phyloP scores from a whole-genome alignment of 78 protist species.

The Monocercomonoides exilis region DNA sequence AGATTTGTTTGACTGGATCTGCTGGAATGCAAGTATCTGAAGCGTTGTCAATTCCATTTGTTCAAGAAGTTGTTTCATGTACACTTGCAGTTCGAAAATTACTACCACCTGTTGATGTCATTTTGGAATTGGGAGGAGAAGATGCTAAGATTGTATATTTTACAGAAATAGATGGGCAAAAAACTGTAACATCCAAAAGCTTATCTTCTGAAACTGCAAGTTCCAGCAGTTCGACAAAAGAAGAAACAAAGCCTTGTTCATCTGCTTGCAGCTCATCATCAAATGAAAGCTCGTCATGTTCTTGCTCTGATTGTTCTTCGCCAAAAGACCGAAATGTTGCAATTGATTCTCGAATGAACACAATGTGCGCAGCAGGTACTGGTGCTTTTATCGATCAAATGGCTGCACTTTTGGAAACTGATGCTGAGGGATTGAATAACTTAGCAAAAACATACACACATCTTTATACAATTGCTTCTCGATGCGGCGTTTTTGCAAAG shows the following conservation, averaged over 20 bases:
- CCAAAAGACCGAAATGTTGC: neutral
- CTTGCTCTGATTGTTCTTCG: too few species aligned
- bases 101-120: neutral
- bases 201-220: too few species aligned
- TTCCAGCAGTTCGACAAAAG: too few species aligned
- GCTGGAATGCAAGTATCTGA: neutral
- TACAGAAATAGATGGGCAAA: too few species aligned
- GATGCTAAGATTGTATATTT: slow-evolving; percentile 12
- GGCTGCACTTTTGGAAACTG: neutral
- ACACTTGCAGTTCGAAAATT: neutral
- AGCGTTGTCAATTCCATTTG: neutral
- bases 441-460: neutral
- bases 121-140: slow-evolving; percentile 22
- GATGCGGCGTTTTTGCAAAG: slow-evolving; percentile 31
- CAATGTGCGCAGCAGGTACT: slow-evolving; percentile 22
- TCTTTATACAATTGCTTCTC: slow-evolving; percentile 9
- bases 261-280: too few species aligned
- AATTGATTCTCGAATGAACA: slow-evolving; percentile 10
- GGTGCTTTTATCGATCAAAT: slow-evolving; percentile 21
- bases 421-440: neutral
- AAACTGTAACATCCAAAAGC: too few species aligned
- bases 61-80: slow-evolving; percentile 9
- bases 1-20: neutral
- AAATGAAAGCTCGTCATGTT: too few species aligned
- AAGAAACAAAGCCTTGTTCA: too few species aligned